Base-by-base conservation (phyloP, 176 grass and related monocot species). In the Musa beccarii region DNA sequence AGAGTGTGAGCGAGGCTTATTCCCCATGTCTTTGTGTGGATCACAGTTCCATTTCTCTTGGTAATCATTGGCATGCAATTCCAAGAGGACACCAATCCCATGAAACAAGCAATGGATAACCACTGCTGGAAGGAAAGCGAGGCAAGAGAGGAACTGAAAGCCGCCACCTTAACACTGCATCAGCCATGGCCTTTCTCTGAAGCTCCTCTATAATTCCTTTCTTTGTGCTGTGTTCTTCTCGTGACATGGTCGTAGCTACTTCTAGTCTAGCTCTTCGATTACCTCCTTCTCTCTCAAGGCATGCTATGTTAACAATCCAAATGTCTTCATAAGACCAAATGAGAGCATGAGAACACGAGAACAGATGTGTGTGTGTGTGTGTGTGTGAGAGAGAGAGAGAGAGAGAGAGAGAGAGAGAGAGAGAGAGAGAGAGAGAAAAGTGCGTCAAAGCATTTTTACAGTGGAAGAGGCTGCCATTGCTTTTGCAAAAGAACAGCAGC, bases 71-170 rank as follows among this genome's bases (percentile, higher is more conserved):
- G 15, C 3, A n/a, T 21, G 9, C 11, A 51, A 6, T 21, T 11
- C 68, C 19, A 51, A 70, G 68, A 70, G 68, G 43, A 51, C 8
- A 51, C 49, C 15, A 69, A 69, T 6, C 68, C 9, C 49, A 21
- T 19, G 10, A 21, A 70, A 52, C 19, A 70, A 70, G 68, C 49
- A 70, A 70, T 51, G 68, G 9, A 70, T 70, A 51, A 70, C 68
- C 68, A 51, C 17, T 20, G 10, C 2, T 0, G 8, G 16, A 70
- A 70, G 68, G 19, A 70, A 70, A 21, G 68, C 11, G 14, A 17
- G 68, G 19, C 50, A 21, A 51, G 68, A 10, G 14, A 17, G 2
- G 49, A 52, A 51, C 68, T 11, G 11, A 34, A 70, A 22, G 66
- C 16, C 63, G 15, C 49, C 29, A 11, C 11, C 22, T 15, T 34